Percentiles rank a stretch among this genome's conserved stretches.
These are phyloP conservation scores for Xerocomus potaroensis DNA, from an alignment of 768 basidiomycete genomes.

Conservation along the genomic window DNA sequence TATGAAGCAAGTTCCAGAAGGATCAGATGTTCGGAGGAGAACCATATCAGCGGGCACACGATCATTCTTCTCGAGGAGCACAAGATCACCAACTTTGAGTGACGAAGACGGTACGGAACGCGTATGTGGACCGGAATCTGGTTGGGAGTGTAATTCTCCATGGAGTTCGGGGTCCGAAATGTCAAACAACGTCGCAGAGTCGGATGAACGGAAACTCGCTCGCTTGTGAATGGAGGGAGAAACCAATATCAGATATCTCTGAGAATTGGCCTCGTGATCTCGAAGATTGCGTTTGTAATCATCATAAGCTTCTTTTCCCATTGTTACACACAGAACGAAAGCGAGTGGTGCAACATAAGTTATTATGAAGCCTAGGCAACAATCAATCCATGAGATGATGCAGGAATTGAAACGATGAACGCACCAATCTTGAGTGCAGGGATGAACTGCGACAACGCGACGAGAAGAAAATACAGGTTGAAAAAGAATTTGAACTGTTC, in stretches of 20 bases:
- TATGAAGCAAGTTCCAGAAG: constrained; percentile 93
- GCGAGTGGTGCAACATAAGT: constrained; percentile 97
- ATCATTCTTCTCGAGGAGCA: constrained; percentile 93
- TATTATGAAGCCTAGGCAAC: constrained; percentile 72
- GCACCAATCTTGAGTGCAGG: constrained; percentile 93
- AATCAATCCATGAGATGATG: background rate
- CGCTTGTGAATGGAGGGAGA: constrained; percentile 34
- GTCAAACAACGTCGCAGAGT: constrained; percentile 17
- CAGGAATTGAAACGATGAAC: constrained; percentile 19
- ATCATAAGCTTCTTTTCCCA: constrained; percentile 99
- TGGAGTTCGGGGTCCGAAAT: constrained; percentile 20
- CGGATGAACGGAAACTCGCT: constrained; percentile 9
- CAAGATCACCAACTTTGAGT: constrained; percentile 86
- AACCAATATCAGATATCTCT: constrained; percentile 82
- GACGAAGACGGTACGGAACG: constrained; percentile 84
- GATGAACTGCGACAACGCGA: constrained; percentile 93
- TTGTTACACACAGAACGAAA: constrained; percentile 91
- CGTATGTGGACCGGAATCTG: constrained; percentile 47
- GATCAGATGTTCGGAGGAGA: constrained; percentile 81
- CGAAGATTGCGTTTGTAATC: constrained; percentile 93
- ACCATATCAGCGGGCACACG: constrained; percentile 94
- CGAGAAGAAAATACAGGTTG: constrained; percentile 96
- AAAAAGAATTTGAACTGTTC: constrained; percentile 99
- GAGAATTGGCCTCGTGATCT: constrained; percentile 93
- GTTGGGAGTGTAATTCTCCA: constrained; percentile 10